Percentiles rank a stretch among this genome's conserved stretches.
These are phyloP conservation scores for Chamaenerion angustifolium DNA, from an alignment of 345 rosid genomes.

Conservation along the genomic window DNA sequence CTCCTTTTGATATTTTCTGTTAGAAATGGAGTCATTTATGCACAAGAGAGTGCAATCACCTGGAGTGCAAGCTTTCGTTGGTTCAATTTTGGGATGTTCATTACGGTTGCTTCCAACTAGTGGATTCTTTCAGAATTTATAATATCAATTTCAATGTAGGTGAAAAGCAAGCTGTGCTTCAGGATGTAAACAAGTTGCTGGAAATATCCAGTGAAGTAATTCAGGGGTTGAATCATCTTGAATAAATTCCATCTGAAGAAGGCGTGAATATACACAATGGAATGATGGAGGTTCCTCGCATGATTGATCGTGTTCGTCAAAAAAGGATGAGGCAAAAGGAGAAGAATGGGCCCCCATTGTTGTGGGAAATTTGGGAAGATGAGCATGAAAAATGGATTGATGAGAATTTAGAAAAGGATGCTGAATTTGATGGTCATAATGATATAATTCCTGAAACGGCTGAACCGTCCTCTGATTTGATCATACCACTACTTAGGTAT, in stretches of 20 bases:
- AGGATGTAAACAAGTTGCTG: too few relatives aligned
- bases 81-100: too few relatives aligned
- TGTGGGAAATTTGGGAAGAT: constrained; percentile 77
- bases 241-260: neutral
- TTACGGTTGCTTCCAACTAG: too few relatives aligned
- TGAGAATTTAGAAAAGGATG: constrained; percentile 28
- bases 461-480: constrained; percentile 60
- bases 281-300: neutral
- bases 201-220: too few relatives aligned
- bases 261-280: neutral
- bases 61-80: too few relatives aligned
- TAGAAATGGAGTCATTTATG: too few relatives aligned
- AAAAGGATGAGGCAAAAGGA: constrained; percentile 18
- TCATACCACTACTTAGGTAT: constrained; percentile 64
- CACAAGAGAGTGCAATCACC: too few relatives aligned
- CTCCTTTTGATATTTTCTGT: too few relatives aligned
- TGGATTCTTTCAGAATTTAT: too few relatives aligned
- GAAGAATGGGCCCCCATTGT: constrained; percentile 15
- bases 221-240: too few relatives aligned
- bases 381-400: constrained; percentile 54
- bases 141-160: too few relatives aligned
- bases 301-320: neutral
- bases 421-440: constrained; percentile 47
- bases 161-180: too few relatives aligned
- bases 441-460: constrained; percentile 31